Evolutionary conservation across 2,329 filamentous ascomycete genomes (phyloP).

Genomic region (Grosmannia huntii): DNA sequence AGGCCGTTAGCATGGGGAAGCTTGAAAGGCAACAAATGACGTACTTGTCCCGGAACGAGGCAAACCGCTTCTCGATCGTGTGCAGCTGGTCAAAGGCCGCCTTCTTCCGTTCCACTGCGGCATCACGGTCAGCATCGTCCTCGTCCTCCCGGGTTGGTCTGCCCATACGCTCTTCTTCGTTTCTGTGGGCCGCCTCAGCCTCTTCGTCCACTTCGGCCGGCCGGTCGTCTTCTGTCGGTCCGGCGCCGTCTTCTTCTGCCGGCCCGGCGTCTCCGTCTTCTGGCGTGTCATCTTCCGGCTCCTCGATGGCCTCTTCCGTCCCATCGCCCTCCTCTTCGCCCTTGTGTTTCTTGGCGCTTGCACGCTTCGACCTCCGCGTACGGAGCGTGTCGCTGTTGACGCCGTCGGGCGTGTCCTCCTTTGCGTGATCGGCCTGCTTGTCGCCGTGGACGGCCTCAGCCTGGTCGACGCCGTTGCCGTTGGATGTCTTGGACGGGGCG

Average conservation of each 20-base stretch:
- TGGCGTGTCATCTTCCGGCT: neutral
- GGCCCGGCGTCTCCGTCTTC: slow-evolving; percentile 20
- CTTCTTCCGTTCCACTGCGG: slow-evolving; percentile 61
- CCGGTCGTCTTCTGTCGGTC: slow-evolving; percentile 41
- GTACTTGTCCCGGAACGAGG: slow-evolving; percentile 67
- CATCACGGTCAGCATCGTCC: slow-evolving; percentile 1
- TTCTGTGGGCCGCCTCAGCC: slow-evolving; percentile 42
- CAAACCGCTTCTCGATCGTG: slow-evolving; percentile 79
- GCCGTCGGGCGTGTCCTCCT: slow-evolving; percentile 17
- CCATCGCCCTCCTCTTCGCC: slow-evolving; percentile 2
- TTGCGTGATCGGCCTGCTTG: slow-evolving; percentile 23
- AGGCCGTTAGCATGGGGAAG: slow-evolving; percentile 1
- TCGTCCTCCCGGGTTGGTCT: neutral
- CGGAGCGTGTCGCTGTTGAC: slow-evolving; percentile 21
- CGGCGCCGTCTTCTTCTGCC: slow-evolving; percentile 24
- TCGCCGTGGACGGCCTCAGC: slow-evolving; percentile 25
- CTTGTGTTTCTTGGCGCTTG: slow-evolving; percentile 22
- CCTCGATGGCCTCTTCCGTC: slow-evolving; percentile 9
- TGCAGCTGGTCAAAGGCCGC: slow-evolving; percentile 68
- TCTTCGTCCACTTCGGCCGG: slow-evolving; percentile 48
- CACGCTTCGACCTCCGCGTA: slow-evolving; percentile 28
- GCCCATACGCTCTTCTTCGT: slow-evolving; percentile 51
- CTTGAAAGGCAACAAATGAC: slow-evolving; percentile 14
- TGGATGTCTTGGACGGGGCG: slow-evolving; percentile 8
- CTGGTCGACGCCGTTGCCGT: slow-evolving; percentile 25